Percentiles rank a stretch among this genome's conserved stretches.
Evolutionary conservation across 768 basidiomycete species (phyloP).

Genomic region (Leccinellum albellum): DNA sequence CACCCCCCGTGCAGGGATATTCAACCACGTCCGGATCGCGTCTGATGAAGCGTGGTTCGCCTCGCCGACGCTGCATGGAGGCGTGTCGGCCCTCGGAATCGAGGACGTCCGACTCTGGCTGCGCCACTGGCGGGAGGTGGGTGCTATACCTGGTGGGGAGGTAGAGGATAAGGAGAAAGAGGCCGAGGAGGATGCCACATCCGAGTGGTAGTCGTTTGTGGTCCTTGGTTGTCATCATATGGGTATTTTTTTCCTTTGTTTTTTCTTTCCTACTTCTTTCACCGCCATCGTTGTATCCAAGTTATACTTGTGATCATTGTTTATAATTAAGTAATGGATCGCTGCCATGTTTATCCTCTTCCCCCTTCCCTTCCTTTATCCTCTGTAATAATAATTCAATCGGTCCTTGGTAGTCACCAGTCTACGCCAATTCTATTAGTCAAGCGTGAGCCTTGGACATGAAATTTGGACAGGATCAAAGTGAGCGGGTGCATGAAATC

Average conservation of each 20-base stretch:
- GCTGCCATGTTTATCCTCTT: no score
- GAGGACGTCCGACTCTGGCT: slow-evolving; percentile 10
- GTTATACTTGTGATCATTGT: background rate
- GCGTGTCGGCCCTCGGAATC: background rate
- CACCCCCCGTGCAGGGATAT: background rate
- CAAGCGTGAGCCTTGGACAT: no score
- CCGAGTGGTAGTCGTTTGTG: background rate
- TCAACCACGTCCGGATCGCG: background rate
- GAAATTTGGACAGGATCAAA: no score
- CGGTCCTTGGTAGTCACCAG: no score
- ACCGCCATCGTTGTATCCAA: no score
- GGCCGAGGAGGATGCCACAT: background rate
- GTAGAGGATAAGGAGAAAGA: background rate
- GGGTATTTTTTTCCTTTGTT: background rate
- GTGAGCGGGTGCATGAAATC: no score
- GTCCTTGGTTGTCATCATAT: background rate
- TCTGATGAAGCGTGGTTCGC: slow-evolving; percentile 8
- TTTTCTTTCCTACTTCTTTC: background rate
- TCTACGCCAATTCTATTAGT: no score
- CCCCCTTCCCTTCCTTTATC: no score
- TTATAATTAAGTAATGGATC: no score
- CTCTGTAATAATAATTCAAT: no score
- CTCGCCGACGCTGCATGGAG: slow-evolving; percentile 6
- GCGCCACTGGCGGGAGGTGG: slow-evolving; percentile 6
- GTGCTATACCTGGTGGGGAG: slow-evolving; percentile 2